Evolutionary conservation across 148 eudicot species (phyloP), one percentile per base, ranked within the genome.

Genomic region (Simmondsia chinensis): DNA sequence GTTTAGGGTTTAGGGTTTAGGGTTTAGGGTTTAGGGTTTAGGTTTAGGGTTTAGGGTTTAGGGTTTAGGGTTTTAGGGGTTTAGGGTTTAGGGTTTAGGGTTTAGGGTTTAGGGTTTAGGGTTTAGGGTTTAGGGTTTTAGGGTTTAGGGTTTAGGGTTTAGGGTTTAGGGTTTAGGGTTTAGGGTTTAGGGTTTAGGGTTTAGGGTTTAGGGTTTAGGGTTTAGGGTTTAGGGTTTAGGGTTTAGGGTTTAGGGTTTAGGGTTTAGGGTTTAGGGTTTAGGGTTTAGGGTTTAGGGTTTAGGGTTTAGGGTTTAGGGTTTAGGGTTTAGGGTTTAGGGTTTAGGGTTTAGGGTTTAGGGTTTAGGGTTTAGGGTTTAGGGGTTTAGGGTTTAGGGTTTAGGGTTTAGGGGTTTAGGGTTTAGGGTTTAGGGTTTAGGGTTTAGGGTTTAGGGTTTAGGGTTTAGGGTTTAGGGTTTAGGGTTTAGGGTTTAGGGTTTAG

Each of bases 251-350:
- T 23, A 12, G 32, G 48, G 31, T 24, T 43, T 23, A n/a, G 32
- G 50, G 50, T 28, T 46, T 46, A 28, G 36, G 50, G 50, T 46
- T 46, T 28, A 46, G 50, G 50, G 50, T 46, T 46, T 28, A 46
- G 50, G 50, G 36, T 46, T 46, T 1, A 17, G 50, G 50, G 17
- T 46, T 46, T 12, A 17, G 50, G 50, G 17, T 46, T 27, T 0
- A 17, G 50, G 33, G 17, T 46, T 27, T 0, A 17, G 50, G 33
- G 17, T 46, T 27, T 0, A 17, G 50, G 33, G 24, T 28, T 46
- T 0, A 15, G 50, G 50, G 19, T 46, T 46, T 0, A 15, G 50
- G 50, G 19, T 46, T 46, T 0, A 15, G 50, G 50, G 19, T 46
- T 46, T 12, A 15, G 50, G 50, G 19, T 46, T 46, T 0, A 15